Percentiles rank a stretch among this genome's conserved stretches.
phyloP scores from a whole-genome alignment of 768 basidiomycete genomes.

The Calocybe indica region DNA sequence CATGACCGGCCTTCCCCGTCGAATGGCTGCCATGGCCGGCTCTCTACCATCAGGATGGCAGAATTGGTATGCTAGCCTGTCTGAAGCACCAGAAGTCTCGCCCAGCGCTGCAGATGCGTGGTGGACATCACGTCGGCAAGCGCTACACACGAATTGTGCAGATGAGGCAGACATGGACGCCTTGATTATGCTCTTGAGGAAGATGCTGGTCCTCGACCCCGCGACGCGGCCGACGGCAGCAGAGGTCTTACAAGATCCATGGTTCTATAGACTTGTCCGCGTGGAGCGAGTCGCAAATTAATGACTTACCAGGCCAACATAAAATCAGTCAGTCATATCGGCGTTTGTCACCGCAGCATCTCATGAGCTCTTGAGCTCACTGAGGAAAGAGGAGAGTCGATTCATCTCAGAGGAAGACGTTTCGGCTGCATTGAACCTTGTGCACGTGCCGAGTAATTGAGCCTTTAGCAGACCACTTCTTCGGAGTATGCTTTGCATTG shows the following conservation, averaged over 20 bases:
- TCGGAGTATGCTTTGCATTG: too few species aligned
- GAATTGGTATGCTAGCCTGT: conserved; percentile 4
- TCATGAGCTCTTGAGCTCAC: too few species aligned
- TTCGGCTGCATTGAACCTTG: too few species aligned
- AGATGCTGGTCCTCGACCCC: conserved; percentile 2
- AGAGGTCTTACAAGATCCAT: neutral
- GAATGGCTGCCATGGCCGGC: neutral
- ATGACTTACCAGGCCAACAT: too few species aligned
- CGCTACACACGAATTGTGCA: conserved; percentile 1
- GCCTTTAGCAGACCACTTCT: too few species aligned
- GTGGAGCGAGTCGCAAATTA: too few species aligned
- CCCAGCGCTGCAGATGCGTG: conserved; percentile 1
- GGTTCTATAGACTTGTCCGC: too few species aligned
- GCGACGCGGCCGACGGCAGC: neutral
- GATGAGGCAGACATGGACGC: conserved; percentile 2
- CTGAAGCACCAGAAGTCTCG: conserved; percentile 3
- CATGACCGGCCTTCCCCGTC: conserved; percentile 2
- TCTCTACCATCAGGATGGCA: conserved; percentile 4
- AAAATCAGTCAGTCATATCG: too few species aligned
- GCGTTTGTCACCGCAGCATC: too few species aligned
- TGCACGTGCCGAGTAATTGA: too few species aligned
- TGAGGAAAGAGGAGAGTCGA: too few species aligned
- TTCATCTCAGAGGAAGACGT: too few species aligned
- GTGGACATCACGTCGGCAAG: neutral
- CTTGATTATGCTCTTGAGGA: conserved; percentile 4